A percentile compares a stretch with the other conserved stretches of the same genome.
phyloP scores from a whole-genome alignment of 345 rosid species.

The Noccaea bulbosa region DNA sequence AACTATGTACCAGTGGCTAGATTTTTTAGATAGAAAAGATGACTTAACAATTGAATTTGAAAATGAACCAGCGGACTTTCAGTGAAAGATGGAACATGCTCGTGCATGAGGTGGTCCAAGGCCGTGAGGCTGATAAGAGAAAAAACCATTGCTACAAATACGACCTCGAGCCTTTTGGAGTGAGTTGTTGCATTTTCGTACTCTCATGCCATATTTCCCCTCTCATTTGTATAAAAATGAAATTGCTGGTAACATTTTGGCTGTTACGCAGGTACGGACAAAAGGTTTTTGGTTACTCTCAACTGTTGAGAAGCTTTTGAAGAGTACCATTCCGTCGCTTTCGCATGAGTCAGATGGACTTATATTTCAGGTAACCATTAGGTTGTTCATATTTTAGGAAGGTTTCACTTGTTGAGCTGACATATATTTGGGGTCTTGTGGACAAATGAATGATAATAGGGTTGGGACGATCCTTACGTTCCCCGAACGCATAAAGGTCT shows the following conservation, averaged over 20 bases:
- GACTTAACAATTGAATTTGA: background rate
- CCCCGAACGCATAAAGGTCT: conserved; percentile 97
- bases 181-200: conserved; percentile 41
- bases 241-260: conserved; percentile 1
- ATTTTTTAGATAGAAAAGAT: background rate
- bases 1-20: no score
- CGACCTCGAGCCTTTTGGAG: conserved; percentile 93
- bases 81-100: conserved; percentile 87
- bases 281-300: conserved; percentile 94
- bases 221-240: background rate
- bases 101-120: conserved; percentile 67
- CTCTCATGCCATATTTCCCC: background rate
- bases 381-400: background rate
- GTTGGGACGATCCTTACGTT: conserved; percentile 98
- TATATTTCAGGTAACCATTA: conserved; percentile 76
- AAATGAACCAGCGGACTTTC: conserved; percentile 83
- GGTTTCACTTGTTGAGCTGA: background rate
- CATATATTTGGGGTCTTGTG: background rate
- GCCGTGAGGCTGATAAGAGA: conserved; percentile 67
- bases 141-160: conserved; percentile 75
- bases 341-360: conserved; percentile 99
- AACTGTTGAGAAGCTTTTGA: conserved; percentile 78
- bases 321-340: conserved; percentile 73
- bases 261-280: conserved; percentile 71
- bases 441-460: conserved; percentile 46